Evolutionary conservation across 78 protist species (phyloP), one percentile per base, ranked within the genome.

Genomic region (Creolimax fragrantissima): DNA sequence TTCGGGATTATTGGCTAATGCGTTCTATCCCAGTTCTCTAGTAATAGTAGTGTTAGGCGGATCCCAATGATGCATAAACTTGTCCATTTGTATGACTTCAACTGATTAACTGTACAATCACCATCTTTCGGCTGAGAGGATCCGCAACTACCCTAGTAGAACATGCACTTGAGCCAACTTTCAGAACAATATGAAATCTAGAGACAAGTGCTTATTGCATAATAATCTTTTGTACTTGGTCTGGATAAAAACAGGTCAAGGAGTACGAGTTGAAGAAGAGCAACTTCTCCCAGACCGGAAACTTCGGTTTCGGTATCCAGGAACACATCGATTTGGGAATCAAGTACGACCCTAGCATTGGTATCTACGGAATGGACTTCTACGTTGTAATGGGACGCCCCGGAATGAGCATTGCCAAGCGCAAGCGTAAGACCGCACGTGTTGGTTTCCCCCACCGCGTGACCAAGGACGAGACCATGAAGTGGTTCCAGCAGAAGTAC

Each of bases 291-390:
- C 88, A 35, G 90, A 95, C 95, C 47, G 98, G 98, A 45, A 95
- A 95, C 97, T 97, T 98, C 90, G 97, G 97, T 84, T 98, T 98
- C 92, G 99, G 99, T 93, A 97, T 98, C 91, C 86, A 95, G 83
- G 99, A 98, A 94, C 99, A 98, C 99, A 99, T 99, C 91, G 99
- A 98, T 94, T 96, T 98, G 83, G 99, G 99, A 43, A 86, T 98
- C 95, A 97, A 97, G 95, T 98, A 98, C 97, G 99, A 99, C 94
- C 99, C 99, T 81, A 42, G 93, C 86, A 96, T 95, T 74, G 99
- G 99, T 86, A 98, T 99, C 93, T 98, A 96, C 96, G 99, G 99
- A 93, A 97, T 98, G 99, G 98, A 98, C 95, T 97, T 98, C 98
- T 97, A 90, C 96, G 98, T 98, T 58, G 97, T 97, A 84, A 96